Conservation (phyloP, 1,284 basidiomycete genomes). For the Thelephora terrestris region DNA sequence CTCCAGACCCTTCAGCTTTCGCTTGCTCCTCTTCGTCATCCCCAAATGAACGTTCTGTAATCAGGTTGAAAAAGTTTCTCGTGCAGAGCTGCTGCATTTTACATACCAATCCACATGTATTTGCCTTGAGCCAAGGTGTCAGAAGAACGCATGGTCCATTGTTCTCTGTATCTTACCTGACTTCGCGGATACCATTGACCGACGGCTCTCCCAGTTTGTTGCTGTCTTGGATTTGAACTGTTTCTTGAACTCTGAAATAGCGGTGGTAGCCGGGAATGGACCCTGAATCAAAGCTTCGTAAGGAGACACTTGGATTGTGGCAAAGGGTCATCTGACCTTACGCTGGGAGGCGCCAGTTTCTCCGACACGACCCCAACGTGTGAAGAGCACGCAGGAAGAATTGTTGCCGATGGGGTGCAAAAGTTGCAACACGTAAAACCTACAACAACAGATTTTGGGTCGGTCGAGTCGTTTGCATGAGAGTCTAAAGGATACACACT, state of each 20-base stretch:
- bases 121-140: constrained; percentile 31
- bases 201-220: constrained; percentile 39
- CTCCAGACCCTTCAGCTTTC: constrained; percentile 21
- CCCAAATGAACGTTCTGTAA: constrained; percentile 41
- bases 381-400: constrained; percentile 32
- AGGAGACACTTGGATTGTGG: neutral
- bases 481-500: constrained; percentile 25
- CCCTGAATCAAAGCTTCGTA: constrained; percentile 20
- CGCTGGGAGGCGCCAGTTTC: constrained; percentile 38
- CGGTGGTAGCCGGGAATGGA: constrained; percentile 24
- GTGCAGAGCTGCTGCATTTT: neutral
- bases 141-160: neutral
- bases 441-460: constrained; percentile 13
- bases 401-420: constrained; percentile 40
- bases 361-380: constrained; percentile 55
- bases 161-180: constrained; percentile 27
- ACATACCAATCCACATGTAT: constrained; percentile 48
- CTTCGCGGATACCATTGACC: constrained; percentile 41
- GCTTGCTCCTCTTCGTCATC: constrained; percentile 34
- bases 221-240: constrained; percentile 50
- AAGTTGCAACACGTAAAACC: constrained; percentile 57
- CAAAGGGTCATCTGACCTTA: constrained; percentile 29
- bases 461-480: neutral
- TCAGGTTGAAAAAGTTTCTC: neutral
- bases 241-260: constrained; percentile 46